These are phyloP conservation scores for Earliella scabrosa DNA, from an alignment of 1,284 basidiomycete species.

Conservation along the genomic window DNA sequence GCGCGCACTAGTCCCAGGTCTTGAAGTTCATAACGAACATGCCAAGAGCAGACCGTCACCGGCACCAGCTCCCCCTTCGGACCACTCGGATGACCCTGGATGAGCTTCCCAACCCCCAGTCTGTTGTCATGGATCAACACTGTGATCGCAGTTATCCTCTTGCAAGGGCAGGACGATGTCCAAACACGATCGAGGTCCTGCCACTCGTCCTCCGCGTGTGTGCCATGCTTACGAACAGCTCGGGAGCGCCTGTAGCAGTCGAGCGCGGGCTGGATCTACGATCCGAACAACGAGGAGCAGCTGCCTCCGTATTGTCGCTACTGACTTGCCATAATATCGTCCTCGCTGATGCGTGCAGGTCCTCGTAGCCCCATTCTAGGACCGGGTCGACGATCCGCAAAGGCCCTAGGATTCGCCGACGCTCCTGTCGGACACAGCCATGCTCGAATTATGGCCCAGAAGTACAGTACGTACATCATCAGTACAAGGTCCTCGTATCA, in stretches of 20 bases:
- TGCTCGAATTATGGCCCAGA: no score
- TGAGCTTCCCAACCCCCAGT: not conserved
- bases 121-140: not conserved
- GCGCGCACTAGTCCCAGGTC: not conserved
- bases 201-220: not conserved
- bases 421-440: not conserved
- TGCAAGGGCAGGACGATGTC: not conserved
- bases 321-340: conserved; percentile 10
- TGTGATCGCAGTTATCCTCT: conserved; percentile 5
- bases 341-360: not conserved
- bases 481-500: not conserved
- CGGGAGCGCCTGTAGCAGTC: not conserved
- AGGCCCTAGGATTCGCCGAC: not conserved
- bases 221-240: not conserved
- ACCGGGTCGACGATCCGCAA: not conserved
- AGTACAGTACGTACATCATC: no score
- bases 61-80: no score
- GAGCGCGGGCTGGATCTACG: no score
- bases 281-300: not conserved
- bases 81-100: conserved; percentile 2
- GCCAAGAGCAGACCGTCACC: not conserved
- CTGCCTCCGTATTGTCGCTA: conserved; percentile 8
- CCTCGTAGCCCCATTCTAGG: conserved; percentile 3
- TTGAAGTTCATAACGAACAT: not conserved
- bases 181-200: conserved; percentile 3